phyloP scores from a whole-genome alignment of 176 grass and related monocot genomes.

The Chloris gayana region DNA sequence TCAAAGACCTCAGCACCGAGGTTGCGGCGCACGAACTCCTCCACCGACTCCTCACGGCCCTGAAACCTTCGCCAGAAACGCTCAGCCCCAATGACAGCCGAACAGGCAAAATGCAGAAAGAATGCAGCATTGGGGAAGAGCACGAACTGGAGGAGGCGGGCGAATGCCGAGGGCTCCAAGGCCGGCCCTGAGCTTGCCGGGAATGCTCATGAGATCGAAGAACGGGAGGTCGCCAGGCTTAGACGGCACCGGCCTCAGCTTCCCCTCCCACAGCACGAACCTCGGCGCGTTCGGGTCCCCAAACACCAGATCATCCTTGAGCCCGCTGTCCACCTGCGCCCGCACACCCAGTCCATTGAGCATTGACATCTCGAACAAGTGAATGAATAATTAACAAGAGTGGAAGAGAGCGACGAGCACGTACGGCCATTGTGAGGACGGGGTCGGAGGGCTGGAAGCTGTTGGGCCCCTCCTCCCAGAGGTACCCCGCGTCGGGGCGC shows the following conservation, averaged over 20 bases:
- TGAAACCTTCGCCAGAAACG: constrained; percentile 82
- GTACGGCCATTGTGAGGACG: constrained; percentile 79
- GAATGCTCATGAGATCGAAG: constrained; percentile 89
- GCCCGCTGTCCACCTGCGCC: constrained; percentile 74
- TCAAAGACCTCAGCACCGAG: constrained; percentile 93
- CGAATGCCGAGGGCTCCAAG: constrained; percentile 84
- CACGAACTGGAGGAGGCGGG: constrained; percentile 85
- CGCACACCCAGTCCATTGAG: not conserved
- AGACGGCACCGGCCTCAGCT: constrained; percentile 77
- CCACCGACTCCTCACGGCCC: constrained; percentile 88
- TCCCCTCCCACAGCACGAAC: constrained; percentile 91
- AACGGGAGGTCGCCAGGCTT: constrained; percentile 76
- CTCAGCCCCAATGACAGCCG: constrained; percentile 18
- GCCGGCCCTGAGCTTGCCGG: constrained; percentile 80
- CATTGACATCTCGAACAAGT: not conserved
- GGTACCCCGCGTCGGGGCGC: constrained; percentile 66
- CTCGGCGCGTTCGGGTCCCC: constrained; percentile 86
- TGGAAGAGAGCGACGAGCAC: not conserved
- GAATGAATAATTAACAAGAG: not conserved
- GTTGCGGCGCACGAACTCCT: constrained; percentile 94
- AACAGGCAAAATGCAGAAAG: constrained; percentile 10
- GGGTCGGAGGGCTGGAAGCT: constrained; percentile 96
- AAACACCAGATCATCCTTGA: constrained; percentile 88
- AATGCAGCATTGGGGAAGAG: constrained; percentile 33
- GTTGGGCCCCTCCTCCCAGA: constrained; percentile 95